Base-by-base conservation (phyloP, 177 flowering plant genomes). In the Telopea speciosissima region DNA sequence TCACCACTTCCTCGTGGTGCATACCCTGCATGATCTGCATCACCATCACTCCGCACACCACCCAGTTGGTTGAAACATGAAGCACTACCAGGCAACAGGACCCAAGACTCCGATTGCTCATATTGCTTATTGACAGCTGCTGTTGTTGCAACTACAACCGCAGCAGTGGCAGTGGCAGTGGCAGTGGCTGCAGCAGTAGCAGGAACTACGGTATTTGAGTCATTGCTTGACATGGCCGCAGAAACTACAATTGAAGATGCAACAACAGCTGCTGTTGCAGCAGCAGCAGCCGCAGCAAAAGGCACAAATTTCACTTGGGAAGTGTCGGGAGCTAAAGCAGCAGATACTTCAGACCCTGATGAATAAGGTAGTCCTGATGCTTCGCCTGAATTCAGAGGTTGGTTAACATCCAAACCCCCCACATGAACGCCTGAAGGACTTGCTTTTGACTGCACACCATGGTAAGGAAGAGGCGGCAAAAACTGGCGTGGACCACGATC, bases 171-270 rank as follows among this genome's bases (percentile, higher is more conserved):
- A 68, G 92, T 89, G 54, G 93, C 96, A 28, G 3, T 28, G 31
- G 31, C 31, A 54, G 94, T 89, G 40, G 91, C 96, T 25, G 96
- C 97, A 60, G 98, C 96, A 21, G 96, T 88, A 19, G 86, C 86
- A 25, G 98, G 97, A 73, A 88, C 81, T 65, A 87, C 88, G 69
- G 87, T 62, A 62, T 78, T 83, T 61, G 86, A 62, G 13, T 90
- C 88, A 40, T 73, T 54, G 61, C 72, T 80, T 45, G 91, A 83
- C 84, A 85, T 90, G 40, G 93, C 81, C 45, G 83, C 96, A 80
- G 93, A 95, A 73, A 82, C 97, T 19, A 90, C 92, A 97, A 90
- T 84, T n/a, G 98, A 88, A 45, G 98, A 90, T 62, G 96, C 98
- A 76, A 90, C 88, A 79, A 88, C 97, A 78, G 93, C 98, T 40